Conservation (phyloP, 495 filamentous ascomycete genomes). For the Ramalina peruviana region DNA sequence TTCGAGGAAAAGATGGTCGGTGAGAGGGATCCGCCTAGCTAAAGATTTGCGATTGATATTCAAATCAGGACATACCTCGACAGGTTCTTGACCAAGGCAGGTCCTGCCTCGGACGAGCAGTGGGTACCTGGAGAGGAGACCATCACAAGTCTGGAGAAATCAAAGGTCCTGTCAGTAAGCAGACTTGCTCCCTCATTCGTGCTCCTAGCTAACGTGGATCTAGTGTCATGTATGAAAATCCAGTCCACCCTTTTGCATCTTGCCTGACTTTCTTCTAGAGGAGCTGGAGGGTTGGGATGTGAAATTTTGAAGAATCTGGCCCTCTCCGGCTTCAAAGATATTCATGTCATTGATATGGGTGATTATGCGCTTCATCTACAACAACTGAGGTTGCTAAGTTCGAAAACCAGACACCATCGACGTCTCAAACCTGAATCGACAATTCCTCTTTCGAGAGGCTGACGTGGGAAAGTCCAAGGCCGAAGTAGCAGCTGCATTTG, state of each 20-base stretch:
- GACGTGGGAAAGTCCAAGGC: conserved; percentile 95
- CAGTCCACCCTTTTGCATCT: background rate
- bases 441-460: conserved; percentile 86
- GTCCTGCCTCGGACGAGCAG: conserved; percentile 66
- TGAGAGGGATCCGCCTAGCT: background rate
- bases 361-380: conserved; percentile 8
- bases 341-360: conserved; percentile 99
- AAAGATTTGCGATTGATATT: background rate
- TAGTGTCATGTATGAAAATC: conserved; percentile 34
- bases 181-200: conserved; percentile 7
- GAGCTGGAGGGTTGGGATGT: conserved; percentile 89
- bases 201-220: conserved; percentile 12
- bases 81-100: conserved; percentile 54
- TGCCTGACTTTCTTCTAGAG: conserved; percentile 36
- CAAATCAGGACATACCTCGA: conserved; percentile 62
- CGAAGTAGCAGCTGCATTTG: conserved; percentile 80
- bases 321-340: conserved; percentile 87
- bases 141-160: conserved; percentile 43
- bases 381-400: conserved; percentile 12
- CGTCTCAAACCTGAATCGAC: conserved; percentile 93
- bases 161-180: conserved; percentile 55
- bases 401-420: conserved; percentile 70
- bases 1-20: conserved; percentile 4
- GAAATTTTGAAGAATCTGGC: conserved; percentile 96
- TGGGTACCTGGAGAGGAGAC: conserved; percentile 48